phyloP scores from a whole-genome alignment of 129 eudicot genomes.

The Flaveria robusta region DNA sequence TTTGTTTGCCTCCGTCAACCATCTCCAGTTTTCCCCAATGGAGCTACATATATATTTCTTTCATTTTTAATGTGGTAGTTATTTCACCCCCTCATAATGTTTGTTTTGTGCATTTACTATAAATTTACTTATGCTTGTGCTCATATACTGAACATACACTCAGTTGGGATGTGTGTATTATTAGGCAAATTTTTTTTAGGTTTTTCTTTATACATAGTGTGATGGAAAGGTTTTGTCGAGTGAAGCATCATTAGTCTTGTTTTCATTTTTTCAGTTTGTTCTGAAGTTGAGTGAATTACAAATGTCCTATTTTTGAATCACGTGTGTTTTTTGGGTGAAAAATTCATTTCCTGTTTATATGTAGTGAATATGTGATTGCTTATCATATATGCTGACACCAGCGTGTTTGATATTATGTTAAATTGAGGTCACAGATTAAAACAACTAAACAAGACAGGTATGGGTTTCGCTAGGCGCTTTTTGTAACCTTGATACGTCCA shows the following conservation, averaged over 20 bases:
- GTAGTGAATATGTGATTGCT: too few relatives aligned
- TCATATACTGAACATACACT: constrained; percentile 10
- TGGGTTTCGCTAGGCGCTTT: too few relatives aligned
- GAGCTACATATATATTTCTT: constrained; percentile 34
- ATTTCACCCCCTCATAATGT: background rate
- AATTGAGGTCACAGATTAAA: too few relatives aligned
- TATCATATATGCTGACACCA: too few relatives aligned
- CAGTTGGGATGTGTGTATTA: constrained; percentile 23
- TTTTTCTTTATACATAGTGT: constrained; percentile 6
- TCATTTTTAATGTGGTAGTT: constrained; percentile 18
- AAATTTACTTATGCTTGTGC: constrained; percentile 15
- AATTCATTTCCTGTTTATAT: too few relatives aligned
- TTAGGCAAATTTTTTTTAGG: constrained; percentile 35
- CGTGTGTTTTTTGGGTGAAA: background rate
- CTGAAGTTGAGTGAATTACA: constrained; percentile 1
- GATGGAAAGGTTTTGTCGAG: constrained; percentile 15
- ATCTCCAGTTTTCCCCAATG: constrained; percentile 38
- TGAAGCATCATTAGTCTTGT: constrained; percentile 10
- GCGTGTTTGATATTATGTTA: background rate
- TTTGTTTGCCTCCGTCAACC: constrained; percentile 26
- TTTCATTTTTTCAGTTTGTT: background rate
- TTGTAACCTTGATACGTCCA: too few relatives aligned
- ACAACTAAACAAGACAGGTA: too few relatives aligned
- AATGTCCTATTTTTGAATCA: background rate
- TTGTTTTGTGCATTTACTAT: constrained; percentile 7